A percentile compares a stretch with the other conserved stretches of the same genome.
Evolutionary conservation across 2,329 filamentous ascomycete species (phyloP).

Genomic region (Taxawa tesnikishii): DNA sequence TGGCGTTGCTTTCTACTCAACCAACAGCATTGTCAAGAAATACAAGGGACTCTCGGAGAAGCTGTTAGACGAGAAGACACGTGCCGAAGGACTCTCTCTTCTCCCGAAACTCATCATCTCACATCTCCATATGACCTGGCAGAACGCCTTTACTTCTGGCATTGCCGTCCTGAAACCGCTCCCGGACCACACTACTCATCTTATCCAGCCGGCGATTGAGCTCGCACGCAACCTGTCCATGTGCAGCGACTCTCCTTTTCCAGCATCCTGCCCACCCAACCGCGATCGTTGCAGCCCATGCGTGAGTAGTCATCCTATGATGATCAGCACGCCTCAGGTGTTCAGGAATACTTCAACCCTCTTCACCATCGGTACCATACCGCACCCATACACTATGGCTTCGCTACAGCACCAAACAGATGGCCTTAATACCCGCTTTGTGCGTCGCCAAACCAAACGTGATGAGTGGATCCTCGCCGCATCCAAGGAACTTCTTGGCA

Average conservation of each 20-base stretch:
- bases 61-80: conserved; percentile 39
- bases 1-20: conserved; percentile 68
- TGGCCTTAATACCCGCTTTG: conserved; percentile 26
- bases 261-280: conserved; percentile 76
- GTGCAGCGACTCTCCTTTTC: conserved; percentile 63
- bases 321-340: conserved; percentile 51
- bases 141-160: conserved; percentile 63
- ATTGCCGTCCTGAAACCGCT: conserved; percentile 73
- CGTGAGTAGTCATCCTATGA: conserved; percentile 49
- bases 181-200: conserved; percentile 58
- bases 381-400: conserved; percentile 78
- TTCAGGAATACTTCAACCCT: conserved; percentile 61
- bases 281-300: conserved; percentile 62
- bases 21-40: conserved; percentile 45
- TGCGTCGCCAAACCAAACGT: conserved; percentile 50
- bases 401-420: conserved; percentile 45
- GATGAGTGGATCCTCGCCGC: conserved; percentile 67
- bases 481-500: conserved; percentile 57
- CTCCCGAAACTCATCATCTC: conserved; percentile 69
- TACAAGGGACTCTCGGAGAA: conserved; percentile 58
- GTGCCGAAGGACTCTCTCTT: conserved; percentile 45
- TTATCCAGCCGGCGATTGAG: conserved; percentile 57
- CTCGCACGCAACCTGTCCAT: conserved; percentile 64
- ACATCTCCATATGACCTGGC: conserved; percentile 78
- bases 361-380: conserved; percentile 78